Evolutionary conservation across 1,139 yeast species (phyloP), one percentile per base, ranked within the genome.

Genomic region (Scheffersomyces illinoinensis): DNA sequence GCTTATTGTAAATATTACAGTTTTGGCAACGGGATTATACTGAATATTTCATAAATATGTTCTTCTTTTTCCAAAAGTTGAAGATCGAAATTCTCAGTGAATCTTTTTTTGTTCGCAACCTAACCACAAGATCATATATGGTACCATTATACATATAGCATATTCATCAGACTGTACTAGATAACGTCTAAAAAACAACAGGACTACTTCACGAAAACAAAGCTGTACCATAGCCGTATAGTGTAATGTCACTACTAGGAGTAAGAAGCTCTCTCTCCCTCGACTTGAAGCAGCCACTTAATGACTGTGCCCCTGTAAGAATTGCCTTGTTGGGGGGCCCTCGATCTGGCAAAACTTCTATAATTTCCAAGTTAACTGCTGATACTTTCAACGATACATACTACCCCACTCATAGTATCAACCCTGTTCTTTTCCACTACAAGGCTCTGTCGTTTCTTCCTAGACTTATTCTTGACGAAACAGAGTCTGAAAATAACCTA

Each of bases 391-490:
- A 79, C 46, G 87, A 83, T 53, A 84, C 86, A 5, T 87, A 90
- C 69, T 89, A 90, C 64, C 95, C 95, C 2, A 89, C 93, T 1
- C 77, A 75, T 39, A 82, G 73, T 68, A 83, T 77, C 71, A 76
- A 77, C 33, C 85, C 91, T 14, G 77, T 86, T 58, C 71, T 89
- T 55, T 80, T 87, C 64, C 84, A 84, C 23, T 89, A 78, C 65
- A 69, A 68, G 5, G 86, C 93, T 0, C 67, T 69, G 4, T 70
- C 79, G 7, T 65, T 62, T 5, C 61, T 69, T n/a, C 72, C 86
- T 0, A 71, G 84, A 26, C 70, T 81, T 0, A 66, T 87, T 1
- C 67, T 88, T 47, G 91, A 87, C 64, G 84, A 83, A 48, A 74
- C 76, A 17, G 62, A 64, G 47, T 50, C 62, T 20, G 57, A 59